phyloP scores from a whole-genome alignment of 176 grass and related monocot genomes.

The Lolium perenne region DNA sequence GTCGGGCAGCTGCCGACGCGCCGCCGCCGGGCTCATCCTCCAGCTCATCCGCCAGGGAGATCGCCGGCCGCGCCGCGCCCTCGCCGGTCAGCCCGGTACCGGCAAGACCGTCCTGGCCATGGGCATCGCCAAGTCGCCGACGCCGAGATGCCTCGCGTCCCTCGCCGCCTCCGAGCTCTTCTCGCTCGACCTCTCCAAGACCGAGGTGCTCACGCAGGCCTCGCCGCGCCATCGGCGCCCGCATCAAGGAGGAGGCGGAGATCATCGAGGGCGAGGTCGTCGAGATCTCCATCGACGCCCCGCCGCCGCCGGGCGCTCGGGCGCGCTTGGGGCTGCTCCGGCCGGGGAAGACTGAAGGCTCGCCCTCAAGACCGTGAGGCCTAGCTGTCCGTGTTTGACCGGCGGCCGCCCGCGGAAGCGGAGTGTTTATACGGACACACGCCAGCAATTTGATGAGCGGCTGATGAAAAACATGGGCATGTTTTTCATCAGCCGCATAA shows the following conservation, averaged over 20 bases:
- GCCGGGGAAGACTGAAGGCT: too few species aligned
- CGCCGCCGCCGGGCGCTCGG: too few species aligned
- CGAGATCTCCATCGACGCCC: conserved; percentile 74
- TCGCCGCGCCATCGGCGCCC: conserved; percentile 89
- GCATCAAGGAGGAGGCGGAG: conserved; percentile 98
- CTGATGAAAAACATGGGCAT: too few species aligned
- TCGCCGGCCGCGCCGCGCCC: conserved; percentile 81
- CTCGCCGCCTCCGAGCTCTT: conserved; percentile 88
- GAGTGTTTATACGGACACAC: too few species aligned
- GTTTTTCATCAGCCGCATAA: too few species aligned
- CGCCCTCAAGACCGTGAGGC: too few species aligned
- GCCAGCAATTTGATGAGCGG: too few species aligned
- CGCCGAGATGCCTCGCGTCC: conserved; percentile 84
- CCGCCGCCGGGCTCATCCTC: conserved; percentile 82
- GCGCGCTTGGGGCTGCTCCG: too few species aligned
- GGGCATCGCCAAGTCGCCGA: conserved; percentile 95
- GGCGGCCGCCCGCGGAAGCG: too few species aligned
- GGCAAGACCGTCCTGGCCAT: conserved; percentile 97
- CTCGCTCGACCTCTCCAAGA: conserved; percentile 95
- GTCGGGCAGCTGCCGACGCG: conserved; percentile 87
- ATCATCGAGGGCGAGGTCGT: conserved; percentile 81
- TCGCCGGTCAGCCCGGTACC: conserved; percentile 89
- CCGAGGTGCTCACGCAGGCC: conserved; percentile 91
- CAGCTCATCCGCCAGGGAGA: conserved; percentile 92
- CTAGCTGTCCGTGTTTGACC: too few species aligned